Evolutionary conservation across 345 rosid genomes (phyloP).

Genomic region (Syzygium grande): DNA sequence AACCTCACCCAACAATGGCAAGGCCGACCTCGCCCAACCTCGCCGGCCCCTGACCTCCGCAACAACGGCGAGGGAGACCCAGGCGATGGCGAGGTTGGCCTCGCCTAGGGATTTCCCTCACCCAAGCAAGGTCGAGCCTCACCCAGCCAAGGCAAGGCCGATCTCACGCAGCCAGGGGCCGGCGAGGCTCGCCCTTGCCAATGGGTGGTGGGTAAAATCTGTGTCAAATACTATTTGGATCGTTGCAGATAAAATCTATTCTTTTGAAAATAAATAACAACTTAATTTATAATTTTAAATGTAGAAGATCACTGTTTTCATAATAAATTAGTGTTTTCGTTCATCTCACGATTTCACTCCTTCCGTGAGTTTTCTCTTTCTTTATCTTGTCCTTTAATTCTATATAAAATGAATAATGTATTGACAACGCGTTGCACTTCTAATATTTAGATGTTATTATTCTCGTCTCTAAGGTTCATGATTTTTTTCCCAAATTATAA

Average conservation of each 20-base stretch:
- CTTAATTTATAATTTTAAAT: neutral
- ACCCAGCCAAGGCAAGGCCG: too few relatives aligned
- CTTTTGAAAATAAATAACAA: neutral
- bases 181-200: too few relatives aligned
- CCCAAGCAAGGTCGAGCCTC: too few relatives aligned
- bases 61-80: too few relatives aligned
- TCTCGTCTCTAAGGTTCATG: neutral
- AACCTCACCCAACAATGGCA: too few relatives aligned
- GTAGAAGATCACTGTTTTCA: neutral
- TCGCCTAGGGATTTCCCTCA: fast-evolving
- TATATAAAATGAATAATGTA: neutral
- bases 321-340: neutral
- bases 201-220: too few relatives aligned
- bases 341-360: neutral
- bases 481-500: neutral
- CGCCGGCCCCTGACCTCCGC: too few relatives aligned
- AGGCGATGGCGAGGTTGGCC: too few relatives aligned
- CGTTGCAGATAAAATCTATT: neutral
- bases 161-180: too few relatives aligned
- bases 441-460: neutral
- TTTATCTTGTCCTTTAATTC: neutral
- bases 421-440: neutral
- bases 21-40: too few relatives aligned
- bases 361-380: neutral
- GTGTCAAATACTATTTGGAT: neutral